Evolutionary conservation across 371 early-diverging fungal species (phyloP).

Genomic region (Circinella umbellata): DNA sequence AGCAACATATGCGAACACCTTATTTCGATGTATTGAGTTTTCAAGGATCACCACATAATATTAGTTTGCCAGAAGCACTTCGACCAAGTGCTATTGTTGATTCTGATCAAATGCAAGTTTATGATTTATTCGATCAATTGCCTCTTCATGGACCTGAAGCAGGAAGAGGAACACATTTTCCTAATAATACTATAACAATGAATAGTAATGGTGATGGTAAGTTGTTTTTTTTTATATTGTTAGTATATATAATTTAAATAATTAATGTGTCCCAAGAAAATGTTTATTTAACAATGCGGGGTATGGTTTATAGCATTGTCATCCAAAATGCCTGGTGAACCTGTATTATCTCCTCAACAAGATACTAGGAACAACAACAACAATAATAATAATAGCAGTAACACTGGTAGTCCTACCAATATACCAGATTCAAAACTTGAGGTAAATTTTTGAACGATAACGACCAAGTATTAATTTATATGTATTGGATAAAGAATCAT

Average conservation of each 20-base stretch:
- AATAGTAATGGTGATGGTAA: background rate
- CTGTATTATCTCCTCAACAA: slow-evolving; percentile 1
- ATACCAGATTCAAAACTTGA: slow-evolving; percentile 14
- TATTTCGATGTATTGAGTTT: slow-evolving; percentile 85
- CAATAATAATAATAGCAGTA: background rate
- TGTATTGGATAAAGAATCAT: slow-evolving; percentile 52
- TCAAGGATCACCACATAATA: slow-evolving; percentile 73
- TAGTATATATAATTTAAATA: no score
- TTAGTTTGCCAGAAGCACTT: slow-evolving; percentile 83
- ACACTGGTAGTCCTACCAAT: background rate
- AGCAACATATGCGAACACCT: slow-evolving; percentile 73
- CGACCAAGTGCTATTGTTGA: slow-evolving; percentile 77
- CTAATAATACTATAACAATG: background rate
- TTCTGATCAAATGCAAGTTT: slow-evolving; percentile 61
- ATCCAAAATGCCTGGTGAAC: background rate
- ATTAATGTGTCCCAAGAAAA: no score
- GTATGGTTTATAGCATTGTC: background rate
- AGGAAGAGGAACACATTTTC: background rate
- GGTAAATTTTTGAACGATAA: slow-evolving; percentile 18
- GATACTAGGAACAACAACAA: background rate
- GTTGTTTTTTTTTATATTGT: background rate
- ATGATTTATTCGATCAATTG: slow-evolving; percentile 16
- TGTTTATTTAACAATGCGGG: no score
- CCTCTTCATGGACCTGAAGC: slow-evolving; percentile 10
- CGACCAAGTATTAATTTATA: slow-evolving; percentile 21